A percentile compares a stretch with the other conserved stretches of the same genome.
Evolutionary conservation across 768 basidiomycete species (phyloP).

Genomic region (Pleurotus tuoliensis): DNA sequence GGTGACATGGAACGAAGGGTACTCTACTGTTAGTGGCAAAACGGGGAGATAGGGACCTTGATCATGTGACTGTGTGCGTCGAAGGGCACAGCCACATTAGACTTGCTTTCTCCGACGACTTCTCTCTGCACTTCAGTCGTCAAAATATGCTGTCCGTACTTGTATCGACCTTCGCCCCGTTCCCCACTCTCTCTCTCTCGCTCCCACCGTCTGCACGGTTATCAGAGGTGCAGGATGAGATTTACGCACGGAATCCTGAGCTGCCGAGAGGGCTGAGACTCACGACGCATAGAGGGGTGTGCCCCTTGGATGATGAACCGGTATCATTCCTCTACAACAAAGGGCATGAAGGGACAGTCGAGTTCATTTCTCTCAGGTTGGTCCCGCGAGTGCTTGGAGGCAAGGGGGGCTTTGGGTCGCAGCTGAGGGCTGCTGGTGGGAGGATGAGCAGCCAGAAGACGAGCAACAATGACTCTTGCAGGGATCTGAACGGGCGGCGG

Average conservation of each 20-base stretch:
- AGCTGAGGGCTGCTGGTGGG: constrained; percentile 94
- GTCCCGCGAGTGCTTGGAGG: constrained; percentile 77
- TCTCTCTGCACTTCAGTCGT: too few species aligned
- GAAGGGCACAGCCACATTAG: too few species aligned
- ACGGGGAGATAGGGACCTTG: too few species aligned
- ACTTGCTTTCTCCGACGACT: too few species aligned
- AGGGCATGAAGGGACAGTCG: constrained; percentile 19
- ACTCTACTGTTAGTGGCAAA: too few species aligned
- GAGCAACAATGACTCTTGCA: constrained; percentile 90
- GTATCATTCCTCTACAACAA: constrained; percentile 22
- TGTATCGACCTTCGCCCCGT: constrained; percentile 58
- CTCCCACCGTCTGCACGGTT: constrained; percentile 38
- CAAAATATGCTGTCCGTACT: constrained; percentile 29
- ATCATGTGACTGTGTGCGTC: too few species aligned
- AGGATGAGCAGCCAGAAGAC: constrained; percentile 97
- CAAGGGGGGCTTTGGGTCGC: constrained; percentile 97
- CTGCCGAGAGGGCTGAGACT: constrained; percentile 42
- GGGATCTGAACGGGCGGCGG: constrained; percentile 86
- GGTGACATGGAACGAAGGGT: too few species aligned
- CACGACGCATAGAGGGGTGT: constrained; percentile 28
- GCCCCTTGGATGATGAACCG: constrained; percentile 32
- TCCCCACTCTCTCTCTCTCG: constrained; percentile 49
- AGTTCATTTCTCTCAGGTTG: constrained; percentile 67
- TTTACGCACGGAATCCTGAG: constrained; percentile 43
- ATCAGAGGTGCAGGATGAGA: constrained; percentile 35